A percentile compares a stretch with the other conserved stretches of the same genome.
Evolutionary conservation across 2,329 filamentous ascomycete genomes (phyloP).

Genomic region (Diaporthe ampelina): DNA sequence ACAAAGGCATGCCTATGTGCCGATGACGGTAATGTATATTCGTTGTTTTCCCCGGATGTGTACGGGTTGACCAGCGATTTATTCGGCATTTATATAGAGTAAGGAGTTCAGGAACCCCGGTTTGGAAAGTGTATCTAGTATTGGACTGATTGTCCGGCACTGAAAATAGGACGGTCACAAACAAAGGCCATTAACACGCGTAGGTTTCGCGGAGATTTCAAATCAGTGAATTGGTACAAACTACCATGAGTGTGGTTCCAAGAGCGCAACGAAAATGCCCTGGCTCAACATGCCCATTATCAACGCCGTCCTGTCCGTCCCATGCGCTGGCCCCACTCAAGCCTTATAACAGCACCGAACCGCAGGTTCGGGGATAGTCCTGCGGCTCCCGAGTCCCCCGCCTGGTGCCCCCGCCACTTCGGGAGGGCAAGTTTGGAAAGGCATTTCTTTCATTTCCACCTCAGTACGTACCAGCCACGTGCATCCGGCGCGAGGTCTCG

Average conservation of each 20-base stretch:
- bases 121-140: constrained; percentile 9
- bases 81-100: constrained; percentile 7
- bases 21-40: constrained; percentile 34
- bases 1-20: not conserved
- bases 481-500: not conserved
- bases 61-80: constrained; percentile 2
- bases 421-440: not conserved
- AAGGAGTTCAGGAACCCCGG: constrained; percentile 33
- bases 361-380: not conserved
- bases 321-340: constrained; percentile 1
- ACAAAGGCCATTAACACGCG: not conserved
- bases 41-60: constrained; percentile 1
- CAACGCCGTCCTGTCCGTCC: constrained; percentile 20
- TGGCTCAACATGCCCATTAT: constrained; percentile 16
- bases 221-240: constrained; percentile 10
- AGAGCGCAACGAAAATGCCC: not conserved
- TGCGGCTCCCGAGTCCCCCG: not conserved
- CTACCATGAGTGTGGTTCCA: not conserved
- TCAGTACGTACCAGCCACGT: constrained; percentile 19
- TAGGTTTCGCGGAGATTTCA: not conserved
- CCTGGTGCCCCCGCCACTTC: not conserved
- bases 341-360: not conserved
- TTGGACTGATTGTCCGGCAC: constrained; percentile 2
- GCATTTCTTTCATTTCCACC: not conserved
- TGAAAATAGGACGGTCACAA: constrained; percentile 14